Conservation (phyloP, 2,329 filamentous ascomycete species). For the Chrysoporthe puriensis region DNA sequence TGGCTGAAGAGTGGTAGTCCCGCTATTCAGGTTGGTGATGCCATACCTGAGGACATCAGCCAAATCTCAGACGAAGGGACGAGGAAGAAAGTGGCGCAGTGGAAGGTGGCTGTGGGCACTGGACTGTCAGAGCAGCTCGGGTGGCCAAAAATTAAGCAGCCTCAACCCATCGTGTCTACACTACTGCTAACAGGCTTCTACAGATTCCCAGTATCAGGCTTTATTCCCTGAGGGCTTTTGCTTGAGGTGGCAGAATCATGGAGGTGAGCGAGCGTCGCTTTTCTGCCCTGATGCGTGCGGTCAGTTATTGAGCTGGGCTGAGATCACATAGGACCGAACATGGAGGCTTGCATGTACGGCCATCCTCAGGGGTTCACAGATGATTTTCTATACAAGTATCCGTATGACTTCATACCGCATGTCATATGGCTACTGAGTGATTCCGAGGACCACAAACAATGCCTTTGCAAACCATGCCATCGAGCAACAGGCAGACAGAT, state of each 20-base stretch:
- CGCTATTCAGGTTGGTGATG: constrained; percentile 16
- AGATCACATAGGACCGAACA: constrained; percentile 12
- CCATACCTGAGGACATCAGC: constrained; percentile 19
- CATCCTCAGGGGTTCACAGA: constrained; percentile 24
- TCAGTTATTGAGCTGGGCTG: neutral
- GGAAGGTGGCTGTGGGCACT: constrained; percentile 23
- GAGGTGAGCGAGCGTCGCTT: neutral
- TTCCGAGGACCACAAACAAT: constrained; percentile 52
- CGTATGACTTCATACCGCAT: constrained; percentile 57
- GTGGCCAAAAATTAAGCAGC: constrained; percentile 23
- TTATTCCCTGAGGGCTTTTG: constrained; percentile 25
- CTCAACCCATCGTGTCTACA: neutral
- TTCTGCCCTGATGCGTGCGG: neutral
- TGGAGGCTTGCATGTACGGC: constrained; percentile 23
- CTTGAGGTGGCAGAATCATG: constrained; percentile 20
- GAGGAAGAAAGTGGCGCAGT: constrained; percentile 17
- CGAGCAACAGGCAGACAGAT: constrained; percentile 23
- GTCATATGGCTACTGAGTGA: constrained; percentile 55
- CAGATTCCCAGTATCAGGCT: constrained; percentile 25
- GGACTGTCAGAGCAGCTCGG: constrained; percentile 25
- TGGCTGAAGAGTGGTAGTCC: neutral
- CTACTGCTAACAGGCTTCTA: neutral
- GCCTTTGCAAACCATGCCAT: constrained; percentile 47
- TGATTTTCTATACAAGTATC: constrained; percentile 51
- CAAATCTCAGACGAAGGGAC: constrained; percentile 18